Evolutionary conservation across 176 grass and related monocot genomes (phyloP), one percentile per base, ranked within the genome.

Genomic region (Miscanthus lutarioriparius): DNA sequence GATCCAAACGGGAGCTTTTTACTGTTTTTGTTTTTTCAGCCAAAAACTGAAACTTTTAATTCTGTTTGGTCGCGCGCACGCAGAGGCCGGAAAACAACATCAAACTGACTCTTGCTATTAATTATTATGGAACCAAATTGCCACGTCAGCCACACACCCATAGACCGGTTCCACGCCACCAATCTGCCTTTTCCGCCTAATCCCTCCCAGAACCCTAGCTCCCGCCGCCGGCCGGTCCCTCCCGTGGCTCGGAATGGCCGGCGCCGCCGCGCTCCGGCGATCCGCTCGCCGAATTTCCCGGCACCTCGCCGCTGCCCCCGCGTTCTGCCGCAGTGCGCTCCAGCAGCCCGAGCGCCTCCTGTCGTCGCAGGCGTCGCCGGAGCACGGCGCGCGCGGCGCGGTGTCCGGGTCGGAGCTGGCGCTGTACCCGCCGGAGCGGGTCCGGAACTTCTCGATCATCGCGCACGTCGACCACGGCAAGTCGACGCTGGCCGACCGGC

Each of bases 381-480:
- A 88, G 72, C 86, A 89, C 43, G 82, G 84, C 64, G 76, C 39
- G 13, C 85, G 89, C 40, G 64, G 73, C 25, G 59, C 67, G 33
- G 86, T 70, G 23, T 67, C 82, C 23, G 90, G 70, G 5, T 65
- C 82, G 28, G 92, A 98, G 83, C 80, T 98, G 64, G 90, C 82
- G 48, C 76, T 88, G 64, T 98, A 90, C 76, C 75, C 92, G 11
- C 92, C 95, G 30, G 95, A 98, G 70, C 88, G 87, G 85, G 86
- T 98, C 66, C 87, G 92, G 20, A 98, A 98, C 54, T 98, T 98
- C 82, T 95, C 95, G 26, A 98, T 93, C 78, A 95, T 95, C 44
- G 92, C 92, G 23, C 92, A 98, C 64, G 95, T 95, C 16, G 95
- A 95, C 77, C 92, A 98, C 62, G 95, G 92, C 56, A 98, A 98